Conservation (phyloP, 306 rosid species). For the Spatholobus suberectus region DNA sequence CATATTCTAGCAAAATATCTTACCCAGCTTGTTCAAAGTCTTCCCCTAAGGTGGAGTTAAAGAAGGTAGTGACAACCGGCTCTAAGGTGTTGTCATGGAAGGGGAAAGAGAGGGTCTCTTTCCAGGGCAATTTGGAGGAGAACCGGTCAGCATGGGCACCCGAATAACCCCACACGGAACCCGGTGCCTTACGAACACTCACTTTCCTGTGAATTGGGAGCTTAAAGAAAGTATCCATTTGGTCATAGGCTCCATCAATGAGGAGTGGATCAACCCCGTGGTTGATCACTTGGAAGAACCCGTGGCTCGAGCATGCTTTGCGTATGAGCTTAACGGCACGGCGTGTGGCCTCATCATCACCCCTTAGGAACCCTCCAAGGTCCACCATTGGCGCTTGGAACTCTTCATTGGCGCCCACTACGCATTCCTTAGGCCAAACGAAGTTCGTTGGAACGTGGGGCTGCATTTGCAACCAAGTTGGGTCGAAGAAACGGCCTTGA, state of each 20-base stretch:
- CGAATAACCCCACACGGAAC: constrained; percentile 61
- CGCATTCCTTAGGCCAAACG: constrained; percentile 63
- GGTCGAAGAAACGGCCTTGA: constrained; percentile 36
- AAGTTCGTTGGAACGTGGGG: constrained; percentile 49
- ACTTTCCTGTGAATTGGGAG: constrained; percentile 50
- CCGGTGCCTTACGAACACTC: constrained; percentile 32
- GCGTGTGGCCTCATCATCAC: constrained; percentile 49
- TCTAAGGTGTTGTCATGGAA: constrained; percentile 38
- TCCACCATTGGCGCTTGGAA: constrained; percentile 59
- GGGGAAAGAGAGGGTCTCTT: constrained; percentile 74
- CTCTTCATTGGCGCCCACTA: constrained; percentile 48
- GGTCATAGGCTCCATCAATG: constrained; percentile 46
- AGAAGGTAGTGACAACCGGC: constrained; percentile 47
- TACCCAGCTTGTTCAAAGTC: constrained; percentile 62
- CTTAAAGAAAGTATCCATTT: constrained; percentile 54
- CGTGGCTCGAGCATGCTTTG: constrained; percentile 61
- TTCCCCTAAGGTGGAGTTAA: constrained; percentile 48
- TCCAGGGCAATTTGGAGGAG: constrained; percentile 73
- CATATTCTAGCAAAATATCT: too few species aligned
- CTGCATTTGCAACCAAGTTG: constrained; percentile 46
- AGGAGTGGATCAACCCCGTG: constrained; percentile 64
- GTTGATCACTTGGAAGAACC: constrained; percentile 72
- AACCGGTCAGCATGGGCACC: constrained; percentile 78
- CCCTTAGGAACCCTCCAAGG: constrained; percentile 60
- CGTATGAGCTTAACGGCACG: constrained; percentile 44